Percentiles rank a stretch among this genome's conserved stretches.
Conservation (phyloP, 1,139 yeast species). For the Wickerhamomyces sp. region DNA sequence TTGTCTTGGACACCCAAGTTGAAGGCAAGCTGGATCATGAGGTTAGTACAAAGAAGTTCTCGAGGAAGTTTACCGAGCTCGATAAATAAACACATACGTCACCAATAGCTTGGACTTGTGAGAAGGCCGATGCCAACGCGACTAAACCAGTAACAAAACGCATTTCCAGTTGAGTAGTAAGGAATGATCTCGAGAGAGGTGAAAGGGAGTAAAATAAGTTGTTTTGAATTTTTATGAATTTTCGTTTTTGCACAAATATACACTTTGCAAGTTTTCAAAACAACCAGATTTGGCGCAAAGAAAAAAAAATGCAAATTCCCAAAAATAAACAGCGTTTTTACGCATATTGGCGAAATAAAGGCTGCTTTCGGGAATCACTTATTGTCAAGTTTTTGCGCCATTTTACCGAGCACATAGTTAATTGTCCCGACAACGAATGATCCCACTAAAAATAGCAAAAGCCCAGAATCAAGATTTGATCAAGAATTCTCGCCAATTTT, state of each 20-base stretch:
- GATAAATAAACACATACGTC: constrained; percentile 2
- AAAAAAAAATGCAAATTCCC: no score
- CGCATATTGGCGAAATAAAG: no score
- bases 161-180: not conserved
- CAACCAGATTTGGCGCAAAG: no score
- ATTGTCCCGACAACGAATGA: no score
- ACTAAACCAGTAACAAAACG: constrained; percentile 2
- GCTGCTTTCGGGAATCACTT: no score
- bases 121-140: constrained; percentile 2
- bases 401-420: no score
- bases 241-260: not conserved
- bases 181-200: not conserved
- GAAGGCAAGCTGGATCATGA: constrained; percentile 43
- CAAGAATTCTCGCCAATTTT: no score
- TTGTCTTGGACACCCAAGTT: constrained; percentile 74
- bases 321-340: no score
- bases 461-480: no score
- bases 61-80: not conserved
- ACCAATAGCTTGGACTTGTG: constrained; percentile 4
- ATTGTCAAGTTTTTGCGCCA: no score
- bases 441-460: no score
- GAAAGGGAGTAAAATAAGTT: not conserved
- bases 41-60: not conserved
- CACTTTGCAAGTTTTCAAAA: no score
- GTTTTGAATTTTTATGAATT: not conserved